phyloP scores from a whole-genome alignment of 257 asterid genomes.

The Cynanchum wilfordii region DNA sequence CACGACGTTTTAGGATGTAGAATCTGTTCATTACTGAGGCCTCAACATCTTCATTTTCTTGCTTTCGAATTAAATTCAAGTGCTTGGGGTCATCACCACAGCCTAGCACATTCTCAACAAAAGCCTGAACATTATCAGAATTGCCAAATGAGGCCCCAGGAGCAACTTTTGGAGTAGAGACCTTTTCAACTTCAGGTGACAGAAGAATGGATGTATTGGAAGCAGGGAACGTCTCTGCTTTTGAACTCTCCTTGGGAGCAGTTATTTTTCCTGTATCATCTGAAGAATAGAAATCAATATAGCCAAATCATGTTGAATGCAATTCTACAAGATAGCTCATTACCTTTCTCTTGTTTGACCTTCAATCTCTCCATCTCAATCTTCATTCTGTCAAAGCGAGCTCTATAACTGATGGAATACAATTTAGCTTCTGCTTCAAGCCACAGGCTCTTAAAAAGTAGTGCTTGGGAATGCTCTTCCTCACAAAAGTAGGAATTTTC shows the following conservation, averaged over 20 bases:
- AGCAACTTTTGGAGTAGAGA: slow-evolving; percentile 8
- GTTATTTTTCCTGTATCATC: slow-evolving; percentile 23
- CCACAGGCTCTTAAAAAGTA: slow-evolving; percentile 78
- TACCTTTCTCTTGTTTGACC: slow-evolving; percentile 47
- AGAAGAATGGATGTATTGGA: slow-evolving; percentile 13
- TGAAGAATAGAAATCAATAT: slow-evolving; percentile 18
- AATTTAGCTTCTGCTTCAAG: slow-evolving; percentile 90
- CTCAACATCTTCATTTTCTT: slow-evolving; percentile 29
- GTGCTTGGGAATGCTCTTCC: slow-evolving; percentile 56
- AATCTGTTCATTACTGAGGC: slow-evolving; percentile 48
- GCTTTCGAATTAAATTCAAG: slow-evolving; percentile 17
- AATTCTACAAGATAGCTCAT: slow-evolving; percentile 11
- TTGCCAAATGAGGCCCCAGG: slow-evolving; percentile 21
- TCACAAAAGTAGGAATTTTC: slow-evolving; percentile 56
- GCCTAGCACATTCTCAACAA: slow-evolving; percentile 44
- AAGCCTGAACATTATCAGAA: slow-evolving; percentile 37
- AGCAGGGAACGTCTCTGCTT: slow-evolving; percentile 17
- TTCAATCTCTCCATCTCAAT: slow-evolving; percentile 51
- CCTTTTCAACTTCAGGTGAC: slow-evolving; percentile 17
- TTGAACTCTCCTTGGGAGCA: slow-evolving; percentile 22
- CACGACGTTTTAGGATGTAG: slow-evolving; percentile 49
- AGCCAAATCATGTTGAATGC: slow-evolving; percentile 1
- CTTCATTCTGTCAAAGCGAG: slow-evolving; percentile 75
- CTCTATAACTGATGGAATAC: slow-evolving; percentile 66
- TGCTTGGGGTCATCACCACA: slow-evolving; percentile 33